phyloP scores from a whole-genome alignment of 2,329 filamentous ascomycete species.

The Teratosphaeria pseudoeucalypti region DNA sequence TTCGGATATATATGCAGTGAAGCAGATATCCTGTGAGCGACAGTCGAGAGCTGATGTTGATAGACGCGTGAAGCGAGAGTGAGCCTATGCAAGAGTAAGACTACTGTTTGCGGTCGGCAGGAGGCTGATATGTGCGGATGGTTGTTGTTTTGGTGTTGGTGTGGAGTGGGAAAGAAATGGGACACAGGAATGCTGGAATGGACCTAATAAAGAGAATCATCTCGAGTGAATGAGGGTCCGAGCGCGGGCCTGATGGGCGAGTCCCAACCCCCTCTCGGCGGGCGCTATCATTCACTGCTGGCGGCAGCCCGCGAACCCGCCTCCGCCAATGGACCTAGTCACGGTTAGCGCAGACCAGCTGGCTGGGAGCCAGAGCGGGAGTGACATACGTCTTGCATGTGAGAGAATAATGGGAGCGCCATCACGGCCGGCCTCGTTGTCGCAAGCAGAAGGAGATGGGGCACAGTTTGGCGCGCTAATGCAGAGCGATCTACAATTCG shows the following conservation, averaged over 20 bases:
- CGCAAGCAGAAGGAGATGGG: neutral
- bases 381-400: neutral
- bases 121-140: neutral
- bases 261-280: neutral
- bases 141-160: constrained; percentile 1
- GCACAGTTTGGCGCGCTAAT: constrained; percentile 6
- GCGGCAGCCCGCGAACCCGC: neutral
- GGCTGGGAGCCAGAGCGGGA: neutral
- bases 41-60: constrained; percentile 3
- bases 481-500: constrained; percentile 1
- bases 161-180: constrained; percentile 6
- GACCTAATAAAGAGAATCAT: neutral
- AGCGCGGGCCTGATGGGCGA: neutral
- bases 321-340: neutral
- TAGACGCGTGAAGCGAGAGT: constrained; percentile 16
- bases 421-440: neutral
- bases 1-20: constrained; percentile 16
- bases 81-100: constrained; percentile 15
- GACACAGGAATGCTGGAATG: neutral
- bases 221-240: neutral
- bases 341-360: neutral
- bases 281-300: neutral
- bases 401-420: neutral
- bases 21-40: constrained; percentile 6
- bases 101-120: constrained; percentile 1